Conservation (phyloP, 768 basidiomycete genomes). For the Dendrothele bispora region DNA sequence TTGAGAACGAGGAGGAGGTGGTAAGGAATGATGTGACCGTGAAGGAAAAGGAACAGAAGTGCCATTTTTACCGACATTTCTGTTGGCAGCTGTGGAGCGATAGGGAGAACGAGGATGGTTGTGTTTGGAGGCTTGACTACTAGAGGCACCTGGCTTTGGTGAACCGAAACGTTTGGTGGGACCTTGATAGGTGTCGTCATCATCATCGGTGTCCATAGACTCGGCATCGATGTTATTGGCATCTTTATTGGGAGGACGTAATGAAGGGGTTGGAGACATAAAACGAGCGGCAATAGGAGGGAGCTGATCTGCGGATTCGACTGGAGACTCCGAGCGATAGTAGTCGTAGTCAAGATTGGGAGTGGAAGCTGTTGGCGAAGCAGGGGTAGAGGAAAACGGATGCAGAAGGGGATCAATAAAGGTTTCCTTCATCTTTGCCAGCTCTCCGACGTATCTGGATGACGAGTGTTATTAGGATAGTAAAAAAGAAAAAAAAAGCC, state of each 20-base stretch:
- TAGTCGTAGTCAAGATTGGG: constrained; percentile 70
- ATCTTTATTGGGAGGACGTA: constrained; percentile 33
- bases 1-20: constrained; percentile 58
- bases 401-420: constrained; percentile 91
- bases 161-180: constrained; percentile 37
- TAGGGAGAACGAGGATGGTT: constrained; percentile 81
- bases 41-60: constrained; percentile 70
- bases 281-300: constrained; percentile 91
- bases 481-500: neutral
- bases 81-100: constrained; percentile 45
- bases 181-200: constrained; percentile 56
- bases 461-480: constrained; percentile 8
- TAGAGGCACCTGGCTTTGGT: constrained; percentile 25
- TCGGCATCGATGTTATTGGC: constrained; percentile 76
- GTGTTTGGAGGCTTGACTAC: constrained; percentile 43
- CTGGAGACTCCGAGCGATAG: constrained; percentile 65
- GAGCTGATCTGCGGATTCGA: constrained; percentile 71
- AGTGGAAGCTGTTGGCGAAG: constrained; percentile 55
- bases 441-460: constrained; percentile 86
- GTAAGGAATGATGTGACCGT: constrained; percentile 77
- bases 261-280: constrained; percentile 67
- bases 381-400: constrained; percentile 59
- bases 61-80: constrained; percentile 36
- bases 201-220: constrained; percentile 67
- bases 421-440: constrained; percentile 89